These are phyloP conservation scores for Protomyces macrosporus DNA, from an alignment of 1,139 yeast species.

Conservation along the genomic window DNA sequence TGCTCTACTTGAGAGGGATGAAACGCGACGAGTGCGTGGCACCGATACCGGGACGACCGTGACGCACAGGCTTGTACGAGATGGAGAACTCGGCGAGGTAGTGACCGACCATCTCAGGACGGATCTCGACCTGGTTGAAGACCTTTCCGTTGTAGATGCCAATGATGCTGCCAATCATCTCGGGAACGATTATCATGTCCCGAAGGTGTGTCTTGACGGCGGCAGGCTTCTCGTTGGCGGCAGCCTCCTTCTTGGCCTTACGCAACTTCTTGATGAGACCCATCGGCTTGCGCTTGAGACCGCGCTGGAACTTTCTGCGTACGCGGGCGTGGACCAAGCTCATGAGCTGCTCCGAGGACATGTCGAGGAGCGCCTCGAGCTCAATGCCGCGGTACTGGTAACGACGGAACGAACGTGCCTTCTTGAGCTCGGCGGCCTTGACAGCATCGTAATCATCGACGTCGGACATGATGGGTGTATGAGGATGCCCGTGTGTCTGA, in stretches of 20 bases:
- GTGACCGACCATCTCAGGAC: slow-evolving; percentile 99
- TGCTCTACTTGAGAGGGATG: slow-evolving; percentile 53
- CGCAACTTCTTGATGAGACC: slow-evolving; percentile 97
- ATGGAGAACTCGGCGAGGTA: slow-evolving; percentile 99
- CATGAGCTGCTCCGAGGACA: slow-evolving; percentile 95
- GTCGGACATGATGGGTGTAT: slow-evolving; percentile 16
- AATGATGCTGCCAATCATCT: slow-evolving; percentile 98
- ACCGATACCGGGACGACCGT: slow-evolving; percentile 94
- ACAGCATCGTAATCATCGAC: slow-evolving; percentile 23
- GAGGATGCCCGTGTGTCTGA: not conserved
- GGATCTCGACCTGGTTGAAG: slow-evolving; percentile 98
- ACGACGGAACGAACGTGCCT: slow-evolving; percentile 23
- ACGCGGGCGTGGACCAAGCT: slow-evolving; percentile 28
- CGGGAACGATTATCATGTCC: slow-evolving; percentile 98
- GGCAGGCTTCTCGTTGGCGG: slow-evolving; percentile 95
- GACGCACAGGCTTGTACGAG: slow-evolving; percentile 99
- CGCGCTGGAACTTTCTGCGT: slow-evolving; percentile 29
- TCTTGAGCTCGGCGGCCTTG: slow-evolving; percentile 26
- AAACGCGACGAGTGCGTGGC: slow-evolving; percentile 79
- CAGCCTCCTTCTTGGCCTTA: slow-evolving; percentile 91
- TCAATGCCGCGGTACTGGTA: slow-evolving; percentile 35
- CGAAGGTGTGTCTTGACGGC: slow-evolving; percentile 98
- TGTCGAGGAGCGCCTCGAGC: slow-evolving; percentile 86
- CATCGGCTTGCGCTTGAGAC: slow-evolving; percentile 41
- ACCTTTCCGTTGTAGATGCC: slow-evolving; percentile 99